Conservation (phyloP, 2,329 filamentous ascomycete genomes). For the Lithohypha guttulata region DNA sequence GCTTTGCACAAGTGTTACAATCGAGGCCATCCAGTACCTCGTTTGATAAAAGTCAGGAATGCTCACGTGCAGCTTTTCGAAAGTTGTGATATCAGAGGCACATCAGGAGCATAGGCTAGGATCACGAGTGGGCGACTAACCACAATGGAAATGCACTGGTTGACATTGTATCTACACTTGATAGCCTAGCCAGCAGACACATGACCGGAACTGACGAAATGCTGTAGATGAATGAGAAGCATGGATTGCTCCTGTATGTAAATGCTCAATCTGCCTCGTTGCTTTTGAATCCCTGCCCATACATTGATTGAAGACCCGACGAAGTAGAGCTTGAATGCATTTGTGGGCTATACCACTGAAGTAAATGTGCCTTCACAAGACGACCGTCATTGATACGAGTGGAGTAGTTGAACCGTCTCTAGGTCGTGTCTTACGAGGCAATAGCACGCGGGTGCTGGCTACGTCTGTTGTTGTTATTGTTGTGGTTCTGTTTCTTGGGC, state of each 20-base stretch:
- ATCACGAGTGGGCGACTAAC: too few species aligned
- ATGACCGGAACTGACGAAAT: neutral
- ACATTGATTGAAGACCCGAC: too few species aligned
- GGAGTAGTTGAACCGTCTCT: conserved; percentile 44
- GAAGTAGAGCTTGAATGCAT: too few species aligned
- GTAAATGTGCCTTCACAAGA: neutral
- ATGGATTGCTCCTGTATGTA: too few species aligned
- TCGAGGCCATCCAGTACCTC: too few species aligned
- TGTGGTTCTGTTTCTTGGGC: conserved; percentile 34
- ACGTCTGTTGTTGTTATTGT: conserved; percentile 36
- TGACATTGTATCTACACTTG: conserved; percentile 6
- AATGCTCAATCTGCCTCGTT: neutral
- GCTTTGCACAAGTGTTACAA: too few species aligned
- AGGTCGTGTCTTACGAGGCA: conserved; percentile 32
- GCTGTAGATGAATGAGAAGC: conserved; percentile 1
- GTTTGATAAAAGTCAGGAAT: too few species aligned
- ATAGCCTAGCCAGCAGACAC: neutral
- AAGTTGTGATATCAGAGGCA: too few species aligned
- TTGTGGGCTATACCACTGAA: neutral
- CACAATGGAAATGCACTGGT: neutral
- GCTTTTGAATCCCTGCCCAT: neutral
- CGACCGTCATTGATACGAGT: conserved; percentile 40
- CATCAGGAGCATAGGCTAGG: too few species aligned
- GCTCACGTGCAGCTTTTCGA: too few species aligned
- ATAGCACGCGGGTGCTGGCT: conserved; percentile 29